phyloP scores from a whole-genome alignment of 2,329 filamentous ascomycete species.

The Cladosporium phlei region DNA sequence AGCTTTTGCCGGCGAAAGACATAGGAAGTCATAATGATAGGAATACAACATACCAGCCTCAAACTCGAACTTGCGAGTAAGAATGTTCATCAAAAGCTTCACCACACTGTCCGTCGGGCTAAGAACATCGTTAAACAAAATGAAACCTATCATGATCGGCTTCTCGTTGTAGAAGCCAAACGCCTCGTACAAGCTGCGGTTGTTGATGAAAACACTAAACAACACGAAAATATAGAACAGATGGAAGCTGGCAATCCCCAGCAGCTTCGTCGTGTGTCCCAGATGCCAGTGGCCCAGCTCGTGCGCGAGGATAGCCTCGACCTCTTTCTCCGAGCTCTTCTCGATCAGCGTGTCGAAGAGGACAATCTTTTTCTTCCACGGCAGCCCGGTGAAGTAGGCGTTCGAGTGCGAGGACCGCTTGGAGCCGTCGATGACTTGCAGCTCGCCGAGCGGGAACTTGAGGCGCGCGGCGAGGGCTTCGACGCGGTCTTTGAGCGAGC shows the following conservation, averaged over 20 bases:
- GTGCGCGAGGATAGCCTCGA: slow-evolving; percentile 90
- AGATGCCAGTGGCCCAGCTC: slow-evolving; percentile 97
- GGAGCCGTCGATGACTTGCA: slow-evolving; percentile 91
- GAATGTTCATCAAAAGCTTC: slow-evolving; percentile 91
- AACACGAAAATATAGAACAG: slow-evolving; percentile 95
- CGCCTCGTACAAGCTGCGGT: slow-evolving; percentile 79
- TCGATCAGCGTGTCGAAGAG: slow-evolving; percentile 97
- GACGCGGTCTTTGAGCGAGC: slow-evolving; percentile 80
- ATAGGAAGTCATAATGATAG: slow-evolving; percentile 8
- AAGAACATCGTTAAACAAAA: slow-evolving; percentile 95
- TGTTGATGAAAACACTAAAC: slow-evolving; percentile 97
- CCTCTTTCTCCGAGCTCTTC: slow-evolving; percentile 86
- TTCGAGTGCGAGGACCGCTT: slow-evolving; percentile 86
- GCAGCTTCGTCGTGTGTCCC: slow-evolving; percentile 87
- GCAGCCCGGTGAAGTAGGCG: slow-evolving; percentile 92
- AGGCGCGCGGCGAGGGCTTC: slow-evolving; percentile 78
- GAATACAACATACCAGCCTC: slow-evolving; percentile 63
- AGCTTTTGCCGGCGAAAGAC: not conserved
- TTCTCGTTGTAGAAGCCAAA: slow-evolving; percentile 82
- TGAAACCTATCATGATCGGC: slow-evolving; percentile 94
- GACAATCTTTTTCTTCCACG: slow-evolving; percentile 99
- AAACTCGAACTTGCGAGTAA: slow-evolving; percentile 93
- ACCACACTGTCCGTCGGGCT: slow-evolving; percentile 90
- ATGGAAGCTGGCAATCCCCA: slow-evolving; percentile 76
- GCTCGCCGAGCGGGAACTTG: slow-evolving; percentile 84